Conservation (phyloP, 495 filamentous ascomycete genomes). For the Jackrogersella minutella region DNA sequence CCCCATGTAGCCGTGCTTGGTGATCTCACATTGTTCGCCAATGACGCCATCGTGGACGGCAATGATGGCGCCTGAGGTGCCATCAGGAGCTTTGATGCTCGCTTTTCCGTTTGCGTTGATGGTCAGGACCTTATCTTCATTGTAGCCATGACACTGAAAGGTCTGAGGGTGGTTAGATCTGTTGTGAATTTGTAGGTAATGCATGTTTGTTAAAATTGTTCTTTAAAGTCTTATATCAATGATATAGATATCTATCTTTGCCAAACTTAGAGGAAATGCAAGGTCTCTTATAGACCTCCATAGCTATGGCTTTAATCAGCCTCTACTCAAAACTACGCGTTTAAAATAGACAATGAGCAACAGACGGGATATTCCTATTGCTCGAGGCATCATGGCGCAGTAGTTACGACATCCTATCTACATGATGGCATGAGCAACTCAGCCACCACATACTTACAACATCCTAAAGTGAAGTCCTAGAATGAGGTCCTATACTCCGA, state of each 20-base stretch:
- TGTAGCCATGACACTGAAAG: constrained; percentile 52
- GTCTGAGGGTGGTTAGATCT: constrained; percentile 48
- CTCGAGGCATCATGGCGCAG: too few relatives aligned
- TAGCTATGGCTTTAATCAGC: background rate
- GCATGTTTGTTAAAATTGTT: constrained; percentile 29
- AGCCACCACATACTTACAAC: too few relatives aligned
- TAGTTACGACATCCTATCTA: too few relatives aligned
- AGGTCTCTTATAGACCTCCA: constrained; percentile 15
- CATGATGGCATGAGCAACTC: too few relatives aligned
- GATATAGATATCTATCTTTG: background rate
- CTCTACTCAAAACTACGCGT: background rate
- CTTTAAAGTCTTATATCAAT: constrained; percentile 5
- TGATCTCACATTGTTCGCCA: constrained; percentile 55
- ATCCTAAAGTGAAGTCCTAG: too few relatives aligned
- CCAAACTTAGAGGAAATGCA: background rate
- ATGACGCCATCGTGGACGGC: constrained; percentile 51
- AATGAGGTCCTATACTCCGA: constrained; percentile 2
- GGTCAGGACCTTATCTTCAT: constrained; percentile 44
- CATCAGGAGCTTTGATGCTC: constrained; percentile 45
- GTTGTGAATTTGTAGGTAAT: constrained; percentile 46
- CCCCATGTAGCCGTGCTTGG: constrained; percentile 48
- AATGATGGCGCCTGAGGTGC: constrained; percentile 49
- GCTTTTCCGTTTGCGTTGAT: constrained; percentile 39
- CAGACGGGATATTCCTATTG: too few relatives aligned
- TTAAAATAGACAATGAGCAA: background rate